Conservation (phyloP, 345 rosid species). For the Zanthoxylum bungeanum region DNA sequence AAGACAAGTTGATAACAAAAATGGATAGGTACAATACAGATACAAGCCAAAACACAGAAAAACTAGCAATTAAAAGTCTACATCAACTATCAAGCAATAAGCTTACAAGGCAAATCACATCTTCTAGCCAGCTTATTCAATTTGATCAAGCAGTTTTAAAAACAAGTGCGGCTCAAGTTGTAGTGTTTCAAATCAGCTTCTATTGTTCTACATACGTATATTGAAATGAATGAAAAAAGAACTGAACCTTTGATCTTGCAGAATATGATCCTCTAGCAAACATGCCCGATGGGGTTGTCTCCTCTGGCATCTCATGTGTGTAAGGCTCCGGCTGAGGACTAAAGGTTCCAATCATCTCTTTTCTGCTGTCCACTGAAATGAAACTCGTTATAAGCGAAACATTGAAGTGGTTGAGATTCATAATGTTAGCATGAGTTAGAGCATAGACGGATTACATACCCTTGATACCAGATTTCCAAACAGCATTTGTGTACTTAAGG, state of each 20-base stretch:
- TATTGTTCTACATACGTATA: not conserved
- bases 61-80: not conserved
- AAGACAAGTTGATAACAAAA: not conserved
- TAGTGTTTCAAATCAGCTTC: not conserved
- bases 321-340: constrained; percentile 76
- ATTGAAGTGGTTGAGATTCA: not conserved
- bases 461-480: constrained; percentile 72
- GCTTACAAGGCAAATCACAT: not conserved
- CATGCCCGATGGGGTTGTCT: constrained; percentile 70
- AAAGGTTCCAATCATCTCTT: constrained; percentile 79
- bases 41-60: not conserved
- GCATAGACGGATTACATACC: constrained; percentile 33
- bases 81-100: not conserved
- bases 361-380: constrained; percentile 56
- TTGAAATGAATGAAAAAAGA: not conserved
- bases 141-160: not conserved
- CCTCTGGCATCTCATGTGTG: constrained; percentile 61
- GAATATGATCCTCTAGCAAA: constrained; percentile 74
- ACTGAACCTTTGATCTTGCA: constrained; percentile 60
- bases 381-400: not conserved
- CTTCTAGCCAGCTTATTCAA: not conserved
- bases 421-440: not conserved
- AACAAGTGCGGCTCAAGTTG: not conserved
- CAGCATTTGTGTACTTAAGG: constrained; percentile 70
- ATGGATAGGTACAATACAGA: not conserved